Conservation (phyloP, 306 rosid species). For the Castanospermum australe region DNA sequence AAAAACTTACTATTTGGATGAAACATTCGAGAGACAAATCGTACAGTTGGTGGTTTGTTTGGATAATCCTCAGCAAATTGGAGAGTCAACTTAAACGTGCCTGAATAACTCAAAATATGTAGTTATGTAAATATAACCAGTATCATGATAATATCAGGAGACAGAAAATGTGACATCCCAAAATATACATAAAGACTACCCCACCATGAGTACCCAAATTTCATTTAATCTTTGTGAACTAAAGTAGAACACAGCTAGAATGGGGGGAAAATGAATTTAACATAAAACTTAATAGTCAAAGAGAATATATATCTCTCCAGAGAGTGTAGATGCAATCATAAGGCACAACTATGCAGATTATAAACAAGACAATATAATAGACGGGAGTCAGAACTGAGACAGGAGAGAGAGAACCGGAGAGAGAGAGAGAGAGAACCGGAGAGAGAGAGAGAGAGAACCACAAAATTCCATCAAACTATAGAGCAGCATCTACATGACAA, state of each 20-base stretch:
- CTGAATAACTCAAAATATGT: conserved; percentile 39
- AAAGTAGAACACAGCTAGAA: neutral
- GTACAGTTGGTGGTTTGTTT: conserved; percentile 74
- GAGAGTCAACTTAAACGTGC: conserved; percentile 74
- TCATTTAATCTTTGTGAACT: neutral
- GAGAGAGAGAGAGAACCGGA: neutral
- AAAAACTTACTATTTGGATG: conserved; percentile 74
- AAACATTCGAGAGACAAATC: conserved; percentile 81
- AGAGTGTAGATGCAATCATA: neutral
- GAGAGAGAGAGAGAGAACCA: neutral
- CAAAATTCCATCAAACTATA: neutral
- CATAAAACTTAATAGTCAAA: too few relatives aligned
- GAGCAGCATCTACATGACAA: neutral
- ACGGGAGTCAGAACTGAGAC: neutral
- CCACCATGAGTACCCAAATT: neutral
- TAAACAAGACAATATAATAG: neutral
- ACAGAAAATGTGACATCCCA: neutral
- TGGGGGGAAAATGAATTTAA: neutral
- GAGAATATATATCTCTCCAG: neutral
- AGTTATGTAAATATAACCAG: conserved; percentile 14
- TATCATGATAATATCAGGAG: neutral
- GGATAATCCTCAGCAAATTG: conserved; percentile 77
- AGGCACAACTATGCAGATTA: neutral
- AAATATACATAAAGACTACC: neutral
- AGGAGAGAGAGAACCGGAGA: neutral